Conservation (phyloP, 805 yeast genomes). For the Debaryomyces prosopidis region DNA sequence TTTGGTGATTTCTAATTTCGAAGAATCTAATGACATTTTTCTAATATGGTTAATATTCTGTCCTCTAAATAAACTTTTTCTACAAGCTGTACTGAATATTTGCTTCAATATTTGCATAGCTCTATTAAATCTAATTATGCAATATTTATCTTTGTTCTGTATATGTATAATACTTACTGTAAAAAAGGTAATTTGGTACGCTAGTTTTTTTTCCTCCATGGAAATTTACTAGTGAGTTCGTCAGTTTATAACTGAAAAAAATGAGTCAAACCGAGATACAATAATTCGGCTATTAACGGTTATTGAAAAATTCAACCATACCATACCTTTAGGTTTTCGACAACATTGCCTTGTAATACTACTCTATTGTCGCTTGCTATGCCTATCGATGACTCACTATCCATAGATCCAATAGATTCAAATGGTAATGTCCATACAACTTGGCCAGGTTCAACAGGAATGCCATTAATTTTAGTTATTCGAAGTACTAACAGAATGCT, state of each 20-base stretch:
- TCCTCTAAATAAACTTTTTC: neutral
- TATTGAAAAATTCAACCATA: conserved; percentile 2
- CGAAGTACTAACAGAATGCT: conserved; percentile 21
- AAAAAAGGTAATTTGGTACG: neutral
- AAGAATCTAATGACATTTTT: conserved; percentile 32
- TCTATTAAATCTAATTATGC: neutral
- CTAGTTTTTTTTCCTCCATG: neutral
- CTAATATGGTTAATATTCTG: neutral
- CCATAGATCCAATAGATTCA: conserved; percentile 6
- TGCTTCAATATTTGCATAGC: conserved; percentile 1
- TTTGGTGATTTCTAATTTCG: conserved; percentile 35
- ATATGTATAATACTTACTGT: neutral
- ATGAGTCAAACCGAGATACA: neutral
- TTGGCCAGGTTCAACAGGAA: conserved; percentile 18
- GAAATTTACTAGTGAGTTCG: neutral
- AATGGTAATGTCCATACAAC: conserved; percentile 34
- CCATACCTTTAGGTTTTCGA: conserved; percentile 35
- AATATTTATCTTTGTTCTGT: neutral
- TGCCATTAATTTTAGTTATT: conserved; percentile 34
- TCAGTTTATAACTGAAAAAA: neutral
- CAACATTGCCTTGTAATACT: conserved; percentile 23
- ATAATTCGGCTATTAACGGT: conserved; percentile 4
- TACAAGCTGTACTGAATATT: neutral
- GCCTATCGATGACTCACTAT: conserved; percentile 12
- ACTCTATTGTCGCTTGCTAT: conserved; percentile 23